Percentiles rank a stretch among this genome's conserved stretches.
phyloP scores from a whole-genome alignment of 208 protist genomes.

The Polymyxa betae region DNA sequence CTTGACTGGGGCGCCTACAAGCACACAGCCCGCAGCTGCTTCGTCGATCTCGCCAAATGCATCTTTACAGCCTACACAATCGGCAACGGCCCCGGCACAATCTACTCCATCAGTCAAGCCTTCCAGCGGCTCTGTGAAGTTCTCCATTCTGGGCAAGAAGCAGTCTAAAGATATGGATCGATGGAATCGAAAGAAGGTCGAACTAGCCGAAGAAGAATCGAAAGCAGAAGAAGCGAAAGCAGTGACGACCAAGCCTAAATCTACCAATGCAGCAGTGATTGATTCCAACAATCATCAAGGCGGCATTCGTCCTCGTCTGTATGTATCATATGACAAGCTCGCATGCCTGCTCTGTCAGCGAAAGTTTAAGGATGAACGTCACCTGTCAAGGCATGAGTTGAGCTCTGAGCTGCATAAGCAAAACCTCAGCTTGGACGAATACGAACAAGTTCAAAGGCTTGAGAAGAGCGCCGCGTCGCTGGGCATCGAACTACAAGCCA shows the following conservation, averaged over 20 bases:
- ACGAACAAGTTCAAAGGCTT: constrained; percentile 10
- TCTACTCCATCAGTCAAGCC: neutral
- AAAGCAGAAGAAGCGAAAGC: neutral
- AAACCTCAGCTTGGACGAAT: constrained; percentile 46
- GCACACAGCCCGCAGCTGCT: neutral
- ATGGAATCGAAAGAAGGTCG: constrained; percentile 33
- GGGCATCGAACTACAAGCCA: neutral
- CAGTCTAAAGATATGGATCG: constrained; percentile 48
- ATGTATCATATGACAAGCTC: neutral
- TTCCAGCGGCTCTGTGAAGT: neutral
- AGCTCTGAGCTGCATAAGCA: constrained; percentile 24
- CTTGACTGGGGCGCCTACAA: neutral
- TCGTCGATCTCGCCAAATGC: neutral
- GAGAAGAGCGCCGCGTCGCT: constrained; percentile 40
- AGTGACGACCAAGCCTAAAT: neutral
- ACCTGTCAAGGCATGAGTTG: constrained; percentile 5
- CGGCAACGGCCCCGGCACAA: neutral
- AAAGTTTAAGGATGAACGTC: constrained; percentile 19
- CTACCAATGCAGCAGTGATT: neutral
- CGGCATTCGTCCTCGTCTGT: constrained; percentile 15
- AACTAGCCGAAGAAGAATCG: neutral
- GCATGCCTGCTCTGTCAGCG: constrained; percentile 34
- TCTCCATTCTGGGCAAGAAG: constrained; percentile 50
- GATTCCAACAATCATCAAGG: neutral
- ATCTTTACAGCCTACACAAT: neutral